Percentiles rank a stretch among this genome's conserved stretches.
Conservation (phyloP, 1,284 basidiomycete genomes). For the Sporisorium sorghi region DNA sequence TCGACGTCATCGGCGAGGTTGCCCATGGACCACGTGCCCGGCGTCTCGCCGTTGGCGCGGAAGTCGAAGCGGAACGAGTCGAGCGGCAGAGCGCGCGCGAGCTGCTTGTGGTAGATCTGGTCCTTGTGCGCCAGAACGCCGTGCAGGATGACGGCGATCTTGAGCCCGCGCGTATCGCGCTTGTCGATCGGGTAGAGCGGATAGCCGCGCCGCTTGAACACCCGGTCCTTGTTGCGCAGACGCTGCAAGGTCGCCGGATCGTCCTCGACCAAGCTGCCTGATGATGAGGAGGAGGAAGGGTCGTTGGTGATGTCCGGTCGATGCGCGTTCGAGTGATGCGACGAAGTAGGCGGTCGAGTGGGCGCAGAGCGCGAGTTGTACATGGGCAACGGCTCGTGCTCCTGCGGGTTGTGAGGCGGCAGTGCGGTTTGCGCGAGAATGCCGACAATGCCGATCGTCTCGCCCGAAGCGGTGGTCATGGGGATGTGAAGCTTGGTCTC, state of each 20-base stretch:
- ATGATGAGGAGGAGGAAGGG: conserved; percentile 4
- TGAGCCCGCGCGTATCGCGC: conserved; percentile 36
- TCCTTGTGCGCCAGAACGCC: conserved; percentile 71
- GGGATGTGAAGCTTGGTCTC: conserved; percentile 54
- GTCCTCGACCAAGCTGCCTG: conserved; percentile 15
- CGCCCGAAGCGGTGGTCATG: conserved; percentile 38
- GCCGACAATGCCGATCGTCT: conserved; percentile 48
- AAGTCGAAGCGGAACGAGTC: conserved; percentile 88
- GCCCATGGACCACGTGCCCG: conserved; percentile 44
- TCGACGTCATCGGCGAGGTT: conserved; percentile 46
- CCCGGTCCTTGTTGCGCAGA: conserved; percentile 24
- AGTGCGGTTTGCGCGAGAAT: conserved; percentile 44
- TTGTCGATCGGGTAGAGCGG: conserved; percentile 36
- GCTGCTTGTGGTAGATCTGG: conserved; percentile 82
- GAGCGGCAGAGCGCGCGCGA: conserved; percentile 77
- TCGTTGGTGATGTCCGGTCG: conserved; percentile 31
- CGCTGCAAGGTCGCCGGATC: conserved; percentile 30
- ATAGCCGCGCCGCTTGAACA: conserved; percentile 33
- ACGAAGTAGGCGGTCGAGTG: neutral
- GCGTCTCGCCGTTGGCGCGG: conserved; percentile 69
- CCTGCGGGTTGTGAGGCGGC: conserved; percentile 35
- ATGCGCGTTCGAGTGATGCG: neutral
- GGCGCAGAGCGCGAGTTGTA: conserved; percentile 28
- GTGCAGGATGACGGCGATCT: conserved; percentile 58
- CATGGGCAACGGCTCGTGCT: conserved; percentile 36